Base-by-base conservation (phyloP, 2,329 filamentous ascomycete species). In the Fusarium incarnatum region DNA sequence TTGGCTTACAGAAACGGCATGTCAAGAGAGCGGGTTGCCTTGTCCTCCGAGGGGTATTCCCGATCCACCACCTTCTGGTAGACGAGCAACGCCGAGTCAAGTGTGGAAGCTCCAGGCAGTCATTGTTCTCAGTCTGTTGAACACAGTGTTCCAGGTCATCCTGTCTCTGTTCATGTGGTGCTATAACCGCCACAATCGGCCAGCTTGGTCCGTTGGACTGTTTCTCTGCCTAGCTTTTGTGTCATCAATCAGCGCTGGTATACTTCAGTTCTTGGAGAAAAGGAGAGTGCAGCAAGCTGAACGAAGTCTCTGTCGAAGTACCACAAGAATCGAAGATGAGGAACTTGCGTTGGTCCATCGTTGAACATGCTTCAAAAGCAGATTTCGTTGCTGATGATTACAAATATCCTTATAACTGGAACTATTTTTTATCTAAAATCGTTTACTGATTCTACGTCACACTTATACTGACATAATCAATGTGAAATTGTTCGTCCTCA, bases 341-440 rank as follows among this genome's bases (percentile, higher is more conserved):
- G 34, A 37, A 4, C 1, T 7, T 18, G 34, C 34, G 3, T 12
- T 37, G 6, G 34, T 37, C 2, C 3, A 37, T 37, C 3, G 34
- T 37, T n/a, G 16, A 18, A 10, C 6, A 16, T 9, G 18, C 22
- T 22, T 3, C 3, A 22, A 5, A 22, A 22, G 22, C 5, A 22
- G 22, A 22, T 25, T 5, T 6, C 6, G 25, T 25, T 25, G 6
- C 8, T 25, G 25, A 25, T 25, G 6, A 25, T 7, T 25, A 8
- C 6, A 3, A 25, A 9, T 25, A 27, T 5, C 27, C 27, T 11
- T 4, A 11, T 27, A 11, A 28, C 27, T 28, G 11, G 18, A n/a
- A 11, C 1, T 37, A 1, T 1, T 2, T n/a, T n/a, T n/a, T n/a
- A 1, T 37, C 10, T 5, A 11, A 0, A 37, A 3, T 6, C 5